Evolutionary conservation across 305 asterid genomes (phyloP).

Genomic region (Fraxinus ornus): DNA sequence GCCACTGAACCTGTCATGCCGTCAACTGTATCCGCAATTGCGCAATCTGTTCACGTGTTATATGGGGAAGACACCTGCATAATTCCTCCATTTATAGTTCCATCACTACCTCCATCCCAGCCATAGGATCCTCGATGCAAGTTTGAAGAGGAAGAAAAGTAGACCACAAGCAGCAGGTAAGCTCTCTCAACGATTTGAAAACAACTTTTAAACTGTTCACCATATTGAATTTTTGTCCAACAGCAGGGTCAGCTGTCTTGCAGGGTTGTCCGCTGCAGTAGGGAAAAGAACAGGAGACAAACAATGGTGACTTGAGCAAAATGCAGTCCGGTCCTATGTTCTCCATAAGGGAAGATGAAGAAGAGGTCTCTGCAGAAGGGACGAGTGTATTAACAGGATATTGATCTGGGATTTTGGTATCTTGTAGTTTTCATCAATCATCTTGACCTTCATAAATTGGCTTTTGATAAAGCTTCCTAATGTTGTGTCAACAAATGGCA

Average conservation of each 20-base stretch:
- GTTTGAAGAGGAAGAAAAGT: conserved; percentile 39
- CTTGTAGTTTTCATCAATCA: background rate
- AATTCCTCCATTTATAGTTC: background rate
- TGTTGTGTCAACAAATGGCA: background rate
- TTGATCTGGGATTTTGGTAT: background rate
- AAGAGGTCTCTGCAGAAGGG: conserved; percentile 57
- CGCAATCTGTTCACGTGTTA: conserved; percentile 72
- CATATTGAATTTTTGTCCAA: conserved; percentile 36
- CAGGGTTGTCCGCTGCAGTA: background rate
- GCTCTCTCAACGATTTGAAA: conserved; percentile 8
- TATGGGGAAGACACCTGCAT: conserved; percentile 56
- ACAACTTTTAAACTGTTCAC: conserved; percentile 21
- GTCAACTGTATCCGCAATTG: conserved; percentile 70
- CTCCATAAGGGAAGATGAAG: conserved; percentile 22
- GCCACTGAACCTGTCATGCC: conserved; percentile 51
- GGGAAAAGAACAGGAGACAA: conserved; percentile 15
- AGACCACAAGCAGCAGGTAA: background rate
- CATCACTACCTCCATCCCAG: background rate
- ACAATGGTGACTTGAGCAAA: conserved; percentile 49
- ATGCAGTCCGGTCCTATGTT: conserved; percentile 35
- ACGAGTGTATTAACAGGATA: conserved; percentile 19
- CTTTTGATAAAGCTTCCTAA: background rate
- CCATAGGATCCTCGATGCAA: conserved; percentile 26
- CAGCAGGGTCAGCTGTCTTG: conserved; percentile 14
- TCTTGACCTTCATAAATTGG: background rate